Conservation (phyloP, 352 stramenopile genomes). For the Pythium phragmiticola region DNA sequence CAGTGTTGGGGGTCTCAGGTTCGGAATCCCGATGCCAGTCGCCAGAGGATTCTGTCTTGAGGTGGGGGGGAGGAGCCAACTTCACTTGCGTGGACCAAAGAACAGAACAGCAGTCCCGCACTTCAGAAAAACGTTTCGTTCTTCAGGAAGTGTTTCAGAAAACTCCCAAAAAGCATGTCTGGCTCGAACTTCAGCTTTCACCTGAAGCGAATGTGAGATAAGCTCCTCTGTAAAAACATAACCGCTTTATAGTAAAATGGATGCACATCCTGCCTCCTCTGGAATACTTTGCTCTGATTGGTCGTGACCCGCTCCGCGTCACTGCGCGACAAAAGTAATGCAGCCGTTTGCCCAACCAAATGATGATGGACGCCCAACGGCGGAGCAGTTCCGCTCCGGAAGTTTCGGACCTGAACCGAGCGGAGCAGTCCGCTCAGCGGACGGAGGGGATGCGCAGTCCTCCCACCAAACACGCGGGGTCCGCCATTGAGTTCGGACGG, state of each 20-base stretch:
- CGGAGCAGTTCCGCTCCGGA: constrained; percentile 4
- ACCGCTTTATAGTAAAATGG: constrained; percentile 1
- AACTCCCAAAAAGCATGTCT: neutral
- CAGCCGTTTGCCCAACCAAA: constrained; percentile 27
- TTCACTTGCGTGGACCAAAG: neutral
- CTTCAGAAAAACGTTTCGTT: constrained; percentile 6
- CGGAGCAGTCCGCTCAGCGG: constrained; percentile 2
- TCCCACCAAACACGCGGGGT: constrained; percentile 12
- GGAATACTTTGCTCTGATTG: constrained; percentile 19
- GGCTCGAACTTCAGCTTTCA: neutral
- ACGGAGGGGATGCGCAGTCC: constrained; percentile 15
- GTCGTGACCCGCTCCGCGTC: constrained; percentile 21
- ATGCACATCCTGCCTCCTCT: constrained; percentile 8
- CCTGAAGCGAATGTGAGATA: neutral
- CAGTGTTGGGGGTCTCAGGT: too few relatives aligned
- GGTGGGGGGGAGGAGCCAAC: neutral
- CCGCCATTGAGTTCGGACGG: constrained; percentile 17
- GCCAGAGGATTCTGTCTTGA: neutral
- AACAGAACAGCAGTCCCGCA: constrained; percentile 10
- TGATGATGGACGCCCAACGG: constrained; percentile 18
- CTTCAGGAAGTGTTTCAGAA: constrained; percentile 5
- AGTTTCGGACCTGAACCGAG: neutral
- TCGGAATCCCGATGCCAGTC: neutral
- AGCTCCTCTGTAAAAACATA: neutral
- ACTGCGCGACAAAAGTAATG: constrained; percentile 1